Conservation (phyloP, 2,329 filamentous ascomycete genomes). For the Piedraia hortae region DNA sequence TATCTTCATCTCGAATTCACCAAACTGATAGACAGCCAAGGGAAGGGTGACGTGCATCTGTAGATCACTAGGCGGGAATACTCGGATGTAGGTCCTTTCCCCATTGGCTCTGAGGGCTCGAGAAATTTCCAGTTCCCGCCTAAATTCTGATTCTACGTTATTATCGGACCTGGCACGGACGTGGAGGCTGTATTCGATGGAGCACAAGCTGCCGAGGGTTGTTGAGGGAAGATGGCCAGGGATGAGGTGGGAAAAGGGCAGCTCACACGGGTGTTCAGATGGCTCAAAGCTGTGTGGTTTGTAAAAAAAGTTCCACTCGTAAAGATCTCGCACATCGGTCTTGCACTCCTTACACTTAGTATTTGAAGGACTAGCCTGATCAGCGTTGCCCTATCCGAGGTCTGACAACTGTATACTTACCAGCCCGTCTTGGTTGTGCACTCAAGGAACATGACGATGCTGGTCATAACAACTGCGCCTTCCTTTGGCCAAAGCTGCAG, state of each 20-base stretch:
- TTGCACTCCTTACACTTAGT: constrained; percentile 61
- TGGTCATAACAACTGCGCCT: constrained; percentile 34
- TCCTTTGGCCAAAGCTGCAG: constrained; percentile 47
- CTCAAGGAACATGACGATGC: constrained; percentile 43
- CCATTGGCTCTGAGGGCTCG: constrained; percentile 53
- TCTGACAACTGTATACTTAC: constrained; percentile 44
- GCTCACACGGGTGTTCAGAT: constrained; percentile 36
- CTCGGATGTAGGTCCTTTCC: constrained; percentile 70
- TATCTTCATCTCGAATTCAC: constrained; percentile 51
- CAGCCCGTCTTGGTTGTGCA: constrained; percentile 51
- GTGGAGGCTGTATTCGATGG: constrained; percentile 52
- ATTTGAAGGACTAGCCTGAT: no score
- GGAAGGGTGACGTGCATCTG: constrained; percentile 61
- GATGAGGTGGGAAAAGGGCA: constrained; percentile 72
- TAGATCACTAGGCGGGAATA: constrained; percentile 90
- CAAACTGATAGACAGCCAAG: constrained; percentile 62
- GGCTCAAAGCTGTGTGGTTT: constrained; percentile 18
- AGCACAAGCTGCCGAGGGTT: constrained; percentile 43
- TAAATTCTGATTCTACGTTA: constrained; percentile 35
- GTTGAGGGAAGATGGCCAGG: constrained; percentile 65
- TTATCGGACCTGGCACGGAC: constrained; percentile 35
- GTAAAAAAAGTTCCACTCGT: constrained; percentile 51
- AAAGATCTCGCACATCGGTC: constrained; percentile 42
- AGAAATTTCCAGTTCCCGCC: constrained; percentile 42
- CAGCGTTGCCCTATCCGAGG: no score